A percentile compares a stretch with the other conserved stretches of the same genome.
phyloP scores from a whole-genome alignment of 164 flowering plant species.

The Vitis cinerea region DNA sequence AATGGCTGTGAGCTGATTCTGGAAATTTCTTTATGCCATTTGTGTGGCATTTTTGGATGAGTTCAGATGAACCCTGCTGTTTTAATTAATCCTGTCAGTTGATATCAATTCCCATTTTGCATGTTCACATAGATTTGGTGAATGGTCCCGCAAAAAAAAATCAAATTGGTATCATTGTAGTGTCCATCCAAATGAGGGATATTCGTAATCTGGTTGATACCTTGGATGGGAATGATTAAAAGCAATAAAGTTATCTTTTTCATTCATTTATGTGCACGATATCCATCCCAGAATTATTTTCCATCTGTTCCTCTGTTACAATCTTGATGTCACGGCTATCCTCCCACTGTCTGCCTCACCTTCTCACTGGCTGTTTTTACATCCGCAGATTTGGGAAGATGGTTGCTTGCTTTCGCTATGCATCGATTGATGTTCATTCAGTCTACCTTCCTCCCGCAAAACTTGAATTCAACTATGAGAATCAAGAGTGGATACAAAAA shows the following conservation, averaged over 20 bases:
- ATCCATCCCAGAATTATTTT: background rate
- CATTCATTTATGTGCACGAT: background rate
- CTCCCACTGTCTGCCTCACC: background rate
- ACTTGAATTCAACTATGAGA: slow-evolving; percentile 73
- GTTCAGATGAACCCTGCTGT: background rate
- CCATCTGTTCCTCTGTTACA: background rate
- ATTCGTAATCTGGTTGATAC: background rate
- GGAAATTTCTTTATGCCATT: background rate
- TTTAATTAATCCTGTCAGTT: background rate
- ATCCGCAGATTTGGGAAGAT: slow-evolving; percentile 79
- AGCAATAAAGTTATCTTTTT: background rate
- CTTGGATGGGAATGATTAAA: background rate
- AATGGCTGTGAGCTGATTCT: background rate
- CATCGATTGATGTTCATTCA: slow-evolving; percentile 90
- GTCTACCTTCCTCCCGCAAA: slow-evolving; percentile 84
- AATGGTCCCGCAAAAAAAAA: background rate
- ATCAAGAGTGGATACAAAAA: slow-evolving; percentile 80
- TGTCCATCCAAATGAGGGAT: background rate
- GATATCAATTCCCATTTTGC: background rate
- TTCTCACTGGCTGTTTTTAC: background rate
- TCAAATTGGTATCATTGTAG: background rate
- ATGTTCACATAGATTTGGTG: background rate
- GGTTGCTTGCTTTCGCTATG: slow-evolving; percentile 99
- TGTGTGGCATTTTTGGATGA: background rate
- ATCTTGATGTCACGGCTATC: background rate